Conservation (phyloP, 2,329 filamentous ascomycete genomes). For the Exophiala sp. region DNA sequence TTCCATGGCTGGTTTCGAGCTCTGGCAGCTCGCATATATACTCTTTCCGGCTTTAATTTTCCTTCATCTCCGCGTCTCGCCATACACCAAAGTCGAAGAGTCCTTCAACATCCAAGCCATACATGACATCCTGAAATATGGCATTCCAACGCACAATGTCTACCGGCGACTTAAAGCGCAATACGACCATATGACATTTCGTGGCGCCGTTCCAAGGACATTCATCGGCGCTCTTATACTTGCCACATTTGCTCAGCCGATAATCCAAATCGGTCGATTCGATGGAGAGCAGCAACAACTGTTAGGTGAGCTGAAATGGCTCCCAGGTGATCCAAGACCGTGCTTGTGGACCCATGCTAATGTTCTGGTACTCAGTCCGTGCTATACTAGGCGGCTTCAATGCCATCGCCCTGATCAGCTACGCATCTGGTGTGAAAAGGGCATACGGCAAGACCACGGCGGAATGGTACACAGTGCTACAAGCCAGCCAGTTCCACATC, state of each 20-base stretch:
- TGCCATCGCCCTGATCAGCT: conserved; percentile 59
- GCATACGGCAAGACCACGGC: conserved; percentile 64
- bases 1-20: conserved; percentile 34
- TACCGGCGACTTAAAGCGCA: conserved; percentile 50
- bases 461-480: conserved; percentile 73
- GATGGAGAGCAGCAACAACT: conserved; percentile 52
- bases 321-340: not conserved
- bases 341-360: too few relatives aligned
- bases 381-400: conserved; percentile 74
- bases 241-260: conserved; percentile 63
- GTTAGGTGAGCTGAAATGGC: conserved; percentile 41
- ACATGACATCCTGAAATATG: conserved; percentile 81
- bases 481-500: conserved; percentile 82
- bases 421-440: conserved; percentile 56
- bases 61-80: conserved; percentile 65
- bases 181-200: conserved; percentile 88
- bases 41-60: conserved; percentile 54
- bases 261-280: conserved; percentile 50
- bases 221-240: conserved; percentile 78
- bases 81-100: conserved; percentile 96
- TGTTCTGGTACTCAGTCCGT: too few relatives aligned
- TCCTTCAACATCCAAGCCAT: conserved; percentile 95
- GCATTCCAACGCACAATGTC: conserved; percentile 55
- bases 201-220: conserved; percentile 83
- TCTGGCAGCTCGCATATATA: conserved; percentile 41